phyloP scores from a whole-genome alignment of 345 rosid species.

The Citrus hindsii region DNA sequence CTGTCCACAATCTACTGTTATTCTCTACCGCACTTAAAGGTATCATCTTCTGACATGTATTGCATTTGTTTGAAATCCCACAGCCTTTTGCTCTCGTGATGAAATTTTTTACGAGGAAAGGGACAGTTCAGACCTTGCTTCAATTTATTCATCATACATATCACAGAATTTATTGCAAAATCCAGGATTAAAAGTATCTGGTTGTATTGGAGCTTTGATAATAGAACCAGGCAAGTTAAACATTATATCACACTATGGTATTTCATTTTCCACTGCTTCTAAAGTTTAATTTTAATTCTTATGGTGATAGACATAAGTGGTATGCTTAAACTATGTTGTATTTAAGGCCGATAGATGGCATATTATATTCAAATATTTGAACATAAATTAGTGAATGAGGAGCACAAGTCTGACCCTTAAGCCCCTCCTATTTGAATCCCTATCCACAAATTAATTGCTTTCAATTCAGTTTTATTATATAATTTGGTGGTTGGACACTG shows the following conservation, averaged over 20 bases:
- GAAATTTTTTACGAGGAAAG: conserved; percentile 62
- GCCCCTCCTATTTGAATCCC: not conserved
- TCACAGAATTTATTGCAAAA: conserved; percentile 41
- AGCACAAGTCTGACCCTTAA: not conserved
- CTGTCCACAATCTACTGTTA: not conserved
- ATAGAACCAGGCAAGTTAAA: conserved; percentile 82
- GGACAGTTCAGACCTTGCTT: conserved; percentile 61
- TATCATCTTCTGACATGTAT: conserved; percentile 12
- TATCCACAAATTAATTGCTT: not conserved
- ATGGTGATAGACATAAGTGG: not conserved
- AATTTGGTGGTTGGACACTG: conserved; percentile 9
- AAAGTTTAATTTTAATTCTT: not conserved
- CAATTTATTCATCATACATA: conserved; percentile 54
- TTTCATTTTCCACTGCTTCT: not conserved
- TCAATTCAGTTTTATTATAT: not conserved
- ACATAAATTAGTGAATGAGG: not conserved
- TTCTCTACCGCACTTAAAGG: conserved; percentile 5
- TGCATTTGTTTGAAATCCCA: conserved; percentile 17
- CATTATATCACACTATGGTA: not conserved
- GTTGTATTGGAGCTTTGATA: conserved; percentile 73
- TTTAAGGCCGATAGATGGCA: not conserved
- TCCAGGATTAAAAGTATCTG: conserved; percentile 28
- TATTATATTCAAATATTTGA: not conserved
- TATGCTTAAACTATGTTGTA: not conserved
- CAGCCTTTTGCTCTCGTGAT: conserved; percentile 67